These are phyloP conservation scores for Acer campestre DNA, from an alignment of 345 rosid species.

Conservation along the genomic window DNA sequence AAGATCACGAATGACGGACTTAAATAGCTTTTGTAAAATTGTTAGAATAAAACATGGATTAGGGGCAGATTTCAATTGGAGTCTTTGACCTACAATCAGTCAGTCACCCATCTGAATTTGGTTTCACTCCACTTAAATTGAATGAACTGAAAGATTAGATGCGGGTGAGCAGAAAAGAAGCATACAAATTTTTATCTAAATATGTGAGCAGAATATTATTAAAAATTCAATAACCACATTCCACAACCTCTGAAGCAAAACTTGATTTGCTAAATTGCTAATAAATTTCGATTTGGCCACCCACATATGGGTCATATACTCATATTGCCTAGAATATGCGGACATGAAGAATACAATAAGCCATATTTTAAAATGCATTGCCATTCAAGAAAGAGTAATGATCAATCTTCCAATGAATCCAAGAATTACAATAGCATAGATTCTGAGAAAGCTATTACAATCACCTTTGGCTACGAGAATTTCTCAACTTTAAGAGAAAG, in stretches of 20 bases:
- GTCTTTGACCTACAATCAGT: neutral
- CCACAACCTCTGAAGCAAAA: too few relatives aligned
- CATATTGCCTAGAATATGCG: neutral
- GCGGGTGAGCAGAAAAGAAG: neutral
- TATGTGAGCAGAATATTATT: neutral
- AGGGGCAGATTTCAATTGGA: neutral
- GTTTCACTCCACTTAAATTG: neutral
- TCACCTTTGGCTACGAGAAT: neutral
- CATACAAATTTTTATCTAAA: neutral
- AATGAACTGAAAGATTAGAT: neutral
- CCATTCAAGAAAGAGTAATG: neutral
- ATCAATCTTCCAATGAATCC: neutral
- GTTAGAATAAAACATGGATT: neutral
- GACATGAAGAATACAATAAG: neutral
- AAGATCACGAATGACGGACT: neutral
- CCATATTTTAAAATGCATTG: neutral
- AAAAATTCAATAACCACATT: too few relatives aligned
- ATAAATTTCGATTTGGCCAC: neutral
- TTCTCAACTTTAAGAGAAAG: neutral
- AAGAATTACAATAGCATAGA: neutral
- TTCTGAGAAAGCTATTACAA: neutral
- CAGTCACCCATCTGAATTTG: neutral
- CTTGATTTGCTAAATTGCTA: too few relatives aligned
- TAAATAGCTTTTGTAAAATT: neutral
- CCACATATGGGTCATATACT: neutral